Evolutionary conservation across 139 green algal genomes (phyloP), one percentile per base, ranked within the genome.

Genomic region (Deuterostichococcus epilithicus): DNA sequence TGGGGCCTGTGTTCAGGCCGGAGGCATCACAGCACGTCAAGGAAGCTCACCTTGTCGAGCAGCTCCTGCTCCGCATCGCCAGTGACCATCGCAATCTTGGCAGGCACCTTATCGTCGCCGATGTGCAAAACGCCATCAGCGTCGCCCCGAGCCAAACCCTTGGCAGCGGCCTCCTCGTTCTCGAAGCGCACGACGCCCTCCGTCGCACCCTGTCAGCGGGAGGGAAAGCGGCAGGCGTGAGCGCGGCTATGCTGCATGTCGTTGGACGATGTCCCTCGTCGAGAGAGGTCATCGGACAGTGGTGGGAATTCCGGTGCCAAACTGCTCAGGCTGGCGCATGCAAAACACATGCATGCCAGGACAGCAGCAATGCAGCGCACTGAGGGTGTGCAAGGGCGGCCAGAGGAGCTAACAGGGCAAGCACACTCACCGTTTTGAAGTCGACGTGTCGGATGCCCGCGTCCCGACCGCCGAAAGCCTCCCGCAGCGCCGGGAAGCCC

Each of bases 371-470:
- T 69, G n/a, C 18, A 38, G 5, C 1, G 52, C 33, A 45, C 1
- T 20, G 5, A 33, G 6, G 2, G 23, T 15, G 36, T 47, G 35
- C 35, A 10, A 22, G 34, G 3, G 3, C n/a, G 34, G n/a, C 5
- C 68, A 73, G 2, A 22, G 8, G 3, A 33, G 23, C 30, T 23
- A 72, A 3, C 66, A 44, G 30, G 23, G 35, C 34, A 73, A 6
- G 3, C 26, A 18, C 33, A 67, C 83, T 42, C 77, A 84, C 81
- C 68, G 72, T 30, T 10, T 47, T 59, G 70, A 92, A 86, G 33
- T 94, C 79, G n/a, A 90, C 80, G 42, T 74, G 90, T 28, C 70
- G 47, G 38, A 89, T 39, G 32, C 75, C 80, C 60, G 78, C 84
- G 25, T 86, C 85, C 4, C 70, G 73, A 32, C 85, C 89, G 60